These are phyloP conservation scores for Besnoitia besnoiti DNA, from an alignment of 169 alveolate species.

Conservation along the genomic window DNA sequence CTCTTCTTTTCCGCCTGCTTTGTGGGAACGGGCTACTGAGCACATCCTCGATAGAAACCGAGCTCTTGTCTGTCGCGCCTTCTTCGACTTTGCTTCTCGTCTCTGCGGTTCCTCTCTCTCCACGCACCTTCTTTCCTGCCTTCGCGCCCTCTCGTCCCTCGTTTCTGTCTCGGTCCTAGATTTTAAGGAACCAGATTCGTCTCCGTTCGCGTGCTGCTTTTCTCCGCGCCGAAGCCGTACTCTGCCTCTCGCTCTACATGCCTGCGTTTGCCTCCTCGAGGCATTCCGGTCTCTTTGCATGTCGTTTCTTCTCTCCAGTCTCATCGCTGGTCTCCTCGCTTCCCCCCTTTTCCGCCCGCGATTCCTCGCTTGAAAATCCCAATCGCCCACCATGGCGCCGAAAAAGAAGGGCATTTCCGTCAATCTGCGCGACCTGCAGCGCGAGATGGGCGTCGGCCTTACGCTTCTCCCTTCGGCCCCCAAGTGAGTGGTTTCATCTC, in stretches of 20 bases:
- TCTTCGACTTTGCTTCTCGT: background rate
- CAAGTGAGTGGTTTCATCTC: background rate
- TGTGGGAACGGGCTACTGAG: background rate
- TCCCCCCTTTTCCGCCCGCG: background rate
- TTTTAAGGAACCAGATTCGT: no score
- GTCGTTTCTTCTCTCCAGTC: background rate
- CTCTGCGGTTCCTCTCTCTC: background rate
- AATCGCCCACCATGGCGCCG: conserved; percentile 34
- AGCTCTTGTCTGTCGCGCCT: background rate
- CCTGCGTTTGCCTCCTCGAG: background rate
- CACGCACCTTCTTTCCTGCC: background rate
- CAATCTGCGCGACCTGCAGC: conserved; percentile 49
- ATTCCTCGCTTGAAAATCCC: background rate
- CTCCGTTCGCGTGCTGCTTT: no score
- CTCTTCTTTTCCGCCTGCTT: background rate
- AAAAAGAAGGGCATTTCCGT: conserved; percentile 41
- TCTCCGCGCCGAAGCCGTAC: background rate
- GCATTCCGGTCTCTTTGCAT: background rate
- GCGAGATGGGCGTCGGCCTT: conserved; percentile 48
- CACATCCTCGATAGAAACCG: background rate
- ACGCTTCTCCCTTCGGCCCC: conserved; percentile 37
- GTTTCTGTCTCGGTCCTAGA: background rate
- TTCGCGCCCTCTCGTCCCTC: background rate
- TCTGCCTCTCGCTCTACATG: background rate
- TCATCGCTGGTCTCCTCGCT: background rate